Conservation (phyloP, 2,329 filamentous ascomycete species). For the Nannizziopsis barbatae region DNA sequence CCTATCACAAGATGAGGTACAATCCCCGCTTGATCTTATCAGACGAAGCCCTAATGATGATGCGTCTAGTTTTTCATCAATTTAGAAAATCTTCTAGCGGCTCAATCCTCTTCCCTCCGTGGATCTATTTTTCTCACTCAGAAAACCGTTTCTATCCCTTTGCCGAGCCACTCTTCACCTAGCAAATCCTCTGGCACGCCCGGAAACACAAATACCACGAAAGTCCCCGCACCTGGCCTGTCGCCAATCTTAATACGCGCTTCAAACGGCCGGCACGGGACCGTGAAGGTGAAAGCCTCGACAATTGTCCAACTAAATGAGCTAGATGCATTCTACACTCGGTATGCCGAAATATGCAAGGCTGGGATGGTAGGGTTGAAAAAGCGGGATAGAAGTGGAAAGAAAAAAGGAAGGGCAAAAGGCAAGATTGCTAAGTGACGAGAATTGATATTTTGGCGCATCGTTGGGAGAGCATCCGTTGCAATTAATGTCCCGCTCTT, state of each 20-base stretch:
- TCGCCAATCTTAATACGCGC: slow-evolving; percentile 71
- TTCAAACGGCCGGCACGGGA: slow-evolving; percentile 60
- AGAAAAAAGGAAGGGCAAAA: slow-evolving; percentile 66
- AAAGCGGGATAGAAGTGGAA: slow-evolving; percentile 83
- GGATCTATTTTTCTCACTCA: slow-evolving; percentile 38
- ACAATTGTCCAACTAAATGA: slow-evolving; percentile 69
- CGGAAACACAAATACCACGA: slow-evolving; percentile 36
- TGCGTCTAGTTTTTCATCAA: slow-evolving; percentile 33
- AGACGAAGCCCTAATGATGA: neutral
- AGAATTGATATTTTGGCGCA: neutral
- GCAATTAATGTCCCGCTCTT: neutral
- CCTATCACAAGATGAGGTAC: slow-evolving; percentile 34
- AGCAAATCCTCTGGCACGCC: slow-evolving; percentile 1
- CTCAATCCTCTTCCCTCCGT: slow-evolving; percentile 30
- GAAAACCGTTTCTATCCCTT: slow-evolving; percentile 25
- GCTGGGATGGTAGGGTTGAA: slow-evolving; percentile 77
- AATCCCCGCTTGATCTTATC: neutral
- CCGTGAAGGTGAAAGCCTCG: slow-evolving; percentile 63
- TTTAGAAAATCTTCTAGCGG: slow-evolving; percentile 31
- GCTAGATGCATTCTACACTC: slow-evolving; percentile 67
- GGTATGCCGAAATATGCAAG: slow-evolving; percentile 88
- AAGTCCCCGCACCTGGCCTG: slow-evolving; percentile 50
- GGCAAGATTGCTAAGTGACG: slow-evolving; percentile 46
- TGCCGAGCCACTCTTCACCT: neutral
- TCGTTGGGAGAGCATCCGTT: neutral